Evolutionary conservation across 2,329 filamentous ascomycete species (phyloP).

Genomic region (Ophiostoma sp.): DNA sequence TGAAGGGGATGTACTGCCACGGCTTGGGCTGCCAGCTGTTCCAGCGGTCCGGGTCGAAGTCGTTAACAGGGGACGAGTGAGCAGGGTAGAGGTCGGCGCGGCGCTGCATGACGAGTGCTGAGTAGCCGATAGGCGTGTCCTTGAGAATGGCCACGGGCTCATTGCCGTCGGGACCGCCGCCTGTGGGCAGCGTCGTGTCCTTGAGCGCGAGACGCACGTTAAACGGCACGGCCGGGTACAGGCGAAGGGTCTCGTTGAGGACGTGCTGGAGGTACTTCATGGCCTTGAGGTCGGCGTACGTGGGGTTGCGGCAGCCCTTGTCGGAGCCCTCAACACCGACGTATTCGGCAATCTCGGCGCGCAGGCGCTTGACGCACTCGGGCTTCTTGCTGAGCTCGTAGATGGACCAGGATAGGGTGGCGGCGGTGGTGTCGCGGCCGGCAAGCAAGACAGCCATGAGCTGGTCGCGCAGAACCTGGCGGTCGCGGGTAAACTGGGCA

Average conservation of each 20-base stretch:
- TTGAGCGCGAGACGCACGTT: constrained; percentile 67
- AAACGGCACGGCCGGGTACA: constrained; percentile 74
- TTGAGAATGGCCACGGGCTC: constrained; percentile 61
- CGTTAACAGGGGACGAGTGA: constrained; percentile 40
- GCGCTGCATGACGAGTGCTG: constrained; percentile 67
- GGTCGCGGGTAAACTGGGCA: constrained; percentile 69
- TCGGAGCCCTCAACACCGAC: constrained; percentile 49
- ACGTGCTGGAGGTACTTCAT: constrained; percentile 77
- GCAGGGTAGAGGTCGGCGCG: constrained; percentile 57
- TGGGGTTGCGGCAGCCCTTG: constrained; percentile 39
- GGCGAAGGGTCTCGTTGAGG: constrained; percentile 70
- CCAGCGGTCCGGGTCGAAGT: constrained; percentile 66
- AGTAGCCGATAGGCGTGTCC: constrained; percentile 61
- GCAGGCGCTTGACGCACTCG: constrained; percentile 59
- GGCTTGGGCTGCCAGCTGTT: constrained; percentile 55
- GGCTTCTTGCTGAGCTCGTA: constrained; percentile 76
- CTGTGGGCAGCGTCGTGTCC: constrained; percentile 69
- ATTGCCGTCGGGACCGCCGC: constrained; percentile 58
- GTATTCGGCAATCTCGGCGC: constrained; percentile 62
- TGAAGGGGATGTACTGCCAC: constrained; percentile 71
- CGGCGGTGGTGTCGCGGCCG: constrained; percentile 81
- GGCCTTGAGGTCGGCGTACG: constrained; percentile 74
- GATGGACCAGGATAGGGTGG: constrained; percentile 71
- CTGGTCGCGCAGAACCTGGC: constrained; percentile 72
- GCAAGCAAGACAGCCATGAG: constrained; percentile 76